Percentiles rank a stretch among this genome's conserved stretches.
Evolutionary conservation across 177 flowering plant genomes (phyloP).

Genomic region (Vitis hybrid): DNA sequence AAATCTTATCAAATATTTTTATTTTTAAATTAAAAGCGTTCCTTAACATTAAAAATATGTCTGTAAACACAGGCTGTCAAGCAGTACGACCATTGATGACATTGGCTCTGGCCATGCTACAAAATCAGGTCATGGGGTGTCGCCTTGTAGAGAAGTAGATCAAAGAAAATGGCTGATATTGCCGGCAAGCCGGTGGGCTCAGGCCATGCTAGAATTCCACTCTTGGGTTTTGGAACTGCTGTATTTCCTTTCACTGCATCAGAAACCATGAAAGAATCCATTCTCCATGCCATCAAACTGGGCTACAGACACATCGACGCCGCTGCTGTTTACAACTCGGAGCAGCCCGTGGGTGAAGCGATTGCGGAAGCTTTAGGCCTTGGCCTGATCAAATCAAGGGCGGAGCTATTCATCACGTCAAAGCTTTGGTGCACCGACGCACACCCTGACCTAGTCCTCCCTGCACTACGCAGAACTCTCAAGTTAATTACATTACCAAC

Average conservation of each 20-base stretch:
- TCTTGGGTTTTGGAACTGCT: slow-evolving; percentile 28
- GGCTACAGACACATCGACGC: slow-evolving; percentile 53
- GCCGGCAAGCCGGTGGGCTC: too few species aligned
- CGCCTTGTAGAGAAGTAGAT: too few species aligned
- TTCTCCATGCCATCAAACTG: slow-evolving; percentile 30
- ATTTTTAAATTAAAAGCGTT: too few species aligned
- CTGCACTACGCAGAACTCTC: slow-evolving; percentile 30
- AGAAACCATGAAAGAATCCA: slow-evolving; percentile 1
- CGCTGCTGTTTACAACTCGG: slow-evolving; percentile 24
- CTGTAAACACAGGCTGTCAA: too few species aligned
- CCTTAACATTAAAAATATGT: too few species aligned
- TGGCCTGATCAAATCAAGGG: slow-evolving; percentile 38
- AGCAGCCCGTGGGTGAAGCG: slow-evolving; percentile 41
- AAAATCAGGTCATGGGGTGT: too few species aligned
- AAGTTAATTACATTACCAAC: slow-evolving; percentile 2
- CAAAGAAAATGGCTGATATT: too few species aligned
- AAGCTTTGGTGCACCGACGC: slow-evolving; percentile 40
- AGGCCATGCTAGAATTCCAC: neutral
- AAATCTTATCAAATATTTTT: too few species aligned
- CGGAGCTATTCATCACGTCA: slow-evolving; percentile 51
- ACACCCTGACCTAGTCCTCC: slow-evolving; percentile 38
- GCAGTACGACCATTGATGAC: too few species aligned
- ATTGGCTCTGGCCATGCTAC: too few species aligned
- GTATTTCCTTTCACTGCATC: slow-evolving; percentile 7
- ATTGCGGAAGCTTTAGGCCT: slow-evolving; percentile 34